Evolutionary conservation across 2,329 filamentous ascomycete species (phyloP), one percentile per base, ranked within the genome.

Genomic region (Trichoderma atrobrunneum): DNA sequence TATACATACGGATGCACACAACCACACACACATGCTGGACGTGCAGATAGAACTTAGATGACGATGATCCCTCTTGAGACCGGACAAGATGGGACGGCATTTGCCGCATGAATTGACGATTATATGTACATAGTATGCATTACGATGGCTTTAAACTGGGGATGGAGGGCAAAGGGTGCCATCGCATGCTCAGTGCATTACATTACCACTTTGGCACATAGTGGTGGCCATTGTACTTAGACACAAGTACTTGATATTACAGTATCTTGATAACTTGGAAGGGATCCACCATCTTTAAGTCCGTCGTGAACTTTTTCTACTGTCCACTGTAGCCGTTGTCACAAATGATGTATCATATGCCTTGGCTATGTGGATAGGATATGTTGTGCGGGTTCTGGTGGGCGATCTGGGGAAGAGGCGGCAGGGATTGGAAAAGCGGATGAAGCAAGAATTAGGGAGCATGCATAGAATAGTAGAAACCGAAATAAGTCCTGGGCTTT

Each of bases 41-140:
- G 60, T 63, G 59, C 64, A 57, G 64, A 75, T 72, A 74, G 70
- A 75, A 48, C 28, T 70, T 74, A 75, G 73, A 74, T 62, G 59
- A 68, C 30, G 63, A 72, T 62, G 70, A 73, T 62, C 73, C 56
- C 66, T 70, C 70, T 36, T 74, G 70, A 68, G 59, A 67, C 36
- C 48, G 21, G 57, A 34, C 59, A 67, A 61, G 36, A 56, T n/a
- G 51, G 59, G 39, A 36, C 26, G 71, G 71, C 71, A 63, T 62
- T 70, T 69, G 57, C 54, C 60, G 51, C 70, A 73, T 72, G 65
- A 69, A 32, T 72, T 72, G 36, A 61, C 36, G 57, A 61, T 36
- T 70, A 21, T 39, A 70, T 62, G 66, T 70, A 70, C 26, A 48
- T 57, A 68, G 43, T 59, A 64, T 72, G 71, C 30, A 54, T 48